Percentiles rank a stretch among this genome's conserved stretches.
Conservation (phyloP, 108 stramenopile species). For the Bacterosira constricta region DNA sequence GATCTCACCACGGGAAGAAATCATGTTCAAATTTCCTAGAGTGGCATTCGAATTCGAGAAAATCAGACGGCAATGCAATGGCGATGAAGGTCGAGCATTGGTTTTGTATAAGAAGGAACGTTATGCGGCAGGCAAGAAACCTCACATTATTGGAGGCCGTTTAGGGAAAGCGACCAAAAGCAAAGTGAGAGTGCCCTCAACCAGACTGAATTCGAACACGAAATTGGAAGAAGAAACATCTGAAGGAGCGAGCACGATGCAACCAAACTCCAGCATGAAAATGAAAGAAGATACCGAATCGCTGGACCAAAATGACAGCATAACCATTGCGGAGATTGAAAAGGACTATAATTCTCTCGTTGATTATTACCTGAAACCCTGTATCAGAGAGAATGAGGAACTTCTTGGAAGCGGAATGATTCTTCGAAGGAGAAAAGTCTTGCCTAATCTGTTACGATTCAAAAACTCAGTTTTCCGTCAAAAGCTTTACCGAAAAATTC, state of each 20-base stretch:
- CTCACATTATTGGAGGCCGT: too few species aligned
- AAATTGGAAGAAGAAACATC: too few species aligned
- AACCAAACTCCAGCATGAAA: too few species aligned
- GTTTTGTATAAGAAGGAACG: neutral
- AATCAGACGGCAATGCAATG: neutral
- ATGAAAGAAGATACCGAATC: neutral
- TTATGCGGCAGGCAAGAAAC: neutral
- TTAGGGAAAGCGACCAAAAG: too few species aligned
- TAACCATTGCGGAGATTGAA: constrained; percentile 2
- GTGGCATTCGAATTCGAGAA: neutral
- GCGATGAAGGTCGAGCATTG: constrained; percentile 1
- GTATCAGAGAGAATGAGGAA: constrained; percentile 16
- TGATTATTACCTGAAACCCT: constrained; percentile 13
- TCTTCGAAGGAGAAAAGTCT: constrained; percentile 3
- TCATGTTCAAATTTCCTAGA: neutral
- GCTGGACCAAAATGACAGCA: neutral
- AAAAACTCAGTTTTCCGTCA: constrained; percentile 12
- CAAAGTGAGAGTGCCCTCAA: too few species aligned
- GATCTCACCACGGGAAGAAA: neutral
- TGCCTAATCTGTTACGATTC: constrained; percentile 1
- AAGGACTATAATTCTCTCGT: constrained; percentile 7
- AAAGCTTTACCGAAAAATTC: constrained; percentile 5
- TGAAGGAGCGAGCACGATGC: too few species aligned
- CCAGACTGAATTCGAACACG: too few species aligned
- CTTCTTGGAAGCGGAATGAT: constrained; percentile 16